These are phyloP conservation scores for Fusarium albidum DNA, from an alignment of 2,329 filamentous ascomycete species.

Conservation along the genomic window DNA sequence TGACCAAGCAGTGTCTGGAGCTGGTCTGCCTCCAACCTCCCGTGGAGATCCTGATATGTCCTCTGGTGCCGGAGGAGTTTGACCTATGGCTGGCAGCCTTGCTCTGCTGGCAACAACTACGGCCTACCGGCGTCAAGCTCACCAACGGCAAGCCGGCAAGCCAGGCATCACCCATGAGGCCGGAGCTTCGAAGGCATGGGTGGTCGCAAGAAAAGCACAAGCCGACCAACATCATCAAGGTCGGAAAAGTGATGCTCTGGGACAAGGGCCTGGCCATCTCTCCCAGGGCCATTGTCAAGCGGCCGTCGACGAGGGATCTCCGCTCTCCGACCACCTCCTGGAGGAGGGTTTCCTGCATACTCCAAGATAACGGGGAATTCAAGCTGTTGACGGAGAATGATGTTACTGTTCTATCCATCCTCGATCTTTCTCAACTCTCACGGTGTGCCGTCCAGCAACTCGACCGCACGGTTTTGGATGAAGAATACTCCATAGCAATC, in stretches of 20 bases:
- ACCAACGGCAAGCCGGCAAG: slow-evolving; percentile 51
- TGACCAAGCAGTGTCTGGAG: slow-evolving; percentile 60
- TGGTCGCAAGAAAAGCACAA: slow-evolving; percentile 45
- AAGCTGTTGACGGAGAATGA: slow-evolving; percentile 90
- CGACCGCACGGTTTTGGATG: slow-evolving; percentile 88
- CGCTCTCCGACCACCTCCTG: slow-evolving; percentile 69
- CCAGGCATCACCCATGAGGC: slow-evolving; percentile 47
- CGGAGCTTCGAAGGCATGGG: slow-evolving; percentile 54
- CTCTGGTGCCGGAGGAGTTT: slow-evolving; percentile 70
- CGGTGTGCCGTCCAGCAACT: slow-evolving; percentile 90
- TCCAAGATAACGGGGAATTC: slow-evolving; percentile 94
- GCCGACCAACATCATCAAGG: slow-evolving; percentile 83
- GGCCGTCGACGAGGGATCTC: slow-evolving; percentile 65
- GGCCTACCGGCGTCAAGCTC: slow-evolving; percentile 65
- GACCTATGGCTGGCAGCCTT: slow-evolving; percentile 84
- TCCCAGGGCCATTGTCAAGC: slow-evolving; percentile 63
- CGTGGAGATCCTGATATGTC: slow-evolving; percentile 71
- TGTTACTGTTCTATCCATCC: slow-evolving; percentile 78
- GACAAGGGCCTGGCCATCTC: slow-evolving; percentile 73
- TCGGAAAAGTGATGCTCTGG: slow-evolving; percentile 91
- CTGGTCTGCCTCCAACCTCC: slow-evolving; percentile 61
- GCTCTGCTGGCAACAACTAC: slow-evolving; percentile 82
- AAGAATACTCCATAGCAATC: slow-evolving; percentile 93
- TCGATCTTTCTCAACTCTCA: slow-evolving; percentile 88
- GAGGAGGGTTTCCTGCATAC: slow-evolving; percentile 88